Evolutionary conservation across 768 basidiomycete genomes (phyloP).

Genomic region (Rhodocollybia butyracea): DNA sequence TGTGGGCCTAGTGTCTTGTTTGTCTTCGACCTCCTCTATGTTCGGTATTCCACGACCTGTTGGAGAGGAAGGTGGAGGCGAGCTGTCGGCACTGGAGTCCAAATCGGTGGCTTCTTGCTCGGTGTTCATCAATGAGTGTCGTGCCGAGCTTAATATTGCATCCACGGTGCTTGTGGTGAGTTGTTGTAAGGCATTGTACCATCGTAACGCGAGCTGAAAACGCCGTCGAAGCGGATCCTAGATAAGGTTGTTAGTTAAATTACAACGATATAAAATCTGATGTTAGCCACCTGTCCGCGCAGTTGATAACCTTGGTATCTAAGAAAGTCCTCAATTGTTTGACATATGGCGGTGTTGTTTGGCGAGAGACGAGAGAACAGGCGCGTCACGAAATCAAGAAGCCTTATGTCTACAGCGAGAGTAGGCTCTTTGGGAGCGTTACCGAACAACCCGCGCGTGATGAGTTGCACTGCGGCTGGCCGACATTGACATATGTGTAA

Average conservation of each 20-base stretch:
- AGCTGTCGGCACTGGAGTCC: background rate
- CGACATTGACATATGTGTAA: constrained; percentile 10
- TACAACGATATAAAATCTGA: background rate
- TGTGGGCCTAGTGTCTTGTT: background rate
- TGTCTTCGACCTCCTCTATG: background rate
- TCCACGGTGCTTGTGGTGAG: background rate
- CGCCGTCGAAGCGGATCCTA: constrained; percentile 20
- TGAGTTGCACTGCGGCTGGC: constrained; percentile 12
- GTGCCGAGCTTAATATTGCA: background rate
- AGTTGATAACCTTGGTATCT: constrained; percentile 10
- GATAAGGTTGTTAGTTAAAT: constrained; percentile 4
- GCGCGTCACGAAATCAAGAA: too few relatives aligned
- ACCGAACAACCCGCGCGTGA: constrained; percentile 10
- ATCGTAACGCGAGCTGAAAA: constrained; percentile 23
- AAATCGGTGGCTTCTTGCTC: too few relatives aligned
- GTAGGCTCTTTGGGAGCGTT: constrained; percentile 12
- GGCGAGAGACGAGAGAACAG: constrained; percentile 9
- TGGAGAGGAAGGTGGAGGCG: background rate
- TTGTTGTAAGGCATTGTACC: constrained; percentile 16
- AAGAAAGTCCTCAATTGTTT: constrained; percentile 14
- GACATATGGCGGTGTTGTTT: constrained; percentile 12
- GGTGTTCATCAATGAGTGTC: background rate
- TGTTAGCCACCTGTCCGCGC: constrained; percentile 6
- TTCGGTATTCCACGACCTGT: background rate
- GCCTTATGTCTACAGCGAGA: constrained; percentile 11